A percentile compares a stretch with the other conserved stretches of the same genome.
Evolutionary conservation across 2,329 filamentous ascomycete genomes (phyloP).

Genomic region (Fusarium palustre): DNA sequence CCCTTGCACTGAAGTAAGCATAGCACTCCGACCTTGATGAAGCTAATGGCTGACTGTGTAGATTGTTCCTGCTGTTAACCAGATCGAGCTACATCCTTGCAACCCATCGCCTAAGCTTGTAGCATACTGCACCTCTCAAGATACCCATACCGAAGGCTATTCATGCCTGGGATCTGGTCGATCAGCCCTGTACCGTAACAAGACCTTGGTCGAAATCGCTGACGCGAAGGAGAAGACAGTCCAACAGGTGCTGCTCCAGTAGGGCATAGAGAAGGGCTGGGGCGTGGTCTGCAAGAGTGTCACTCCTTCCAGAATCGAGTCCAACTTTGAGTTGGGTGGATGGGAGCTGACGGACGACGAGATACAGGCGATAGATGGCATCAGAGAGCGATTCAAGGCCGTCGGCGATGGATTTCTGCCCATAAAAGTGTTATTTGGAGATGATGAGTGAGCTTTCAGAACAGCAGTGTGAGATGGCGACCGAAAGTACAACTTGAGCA

Average conservation of each 20-base stretch:
- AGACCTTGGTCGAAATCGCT: constrained; percentile 71
- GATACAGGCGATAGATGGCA: constrained; percentile 72
- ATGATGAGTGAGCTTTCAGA: constrained; percentile 72
- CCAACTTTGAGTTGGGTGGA: constrained; percentile 80
- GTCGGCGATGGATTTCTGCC: constrained; percentile 81
- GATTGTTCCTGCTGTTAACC: constrained; percentile 77
- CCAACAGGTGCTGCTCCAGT: constrained; percentile 82
- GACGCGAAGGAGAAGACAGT: constrained; percentile 74
- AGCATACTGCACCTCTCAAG: constrained; percentile 76
- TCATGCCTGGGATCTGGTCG: constrained; percentile 78
- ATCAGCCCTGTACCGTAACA: constrained; percentile 76
- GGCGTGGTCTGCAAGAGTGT: constrained; percentile 89
- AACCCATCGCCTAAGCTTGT: constrained; percentile 84
- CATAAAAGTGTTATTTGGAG: constrained; percentile 83
- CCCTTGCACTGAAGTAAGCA: constrained; percentile 67
- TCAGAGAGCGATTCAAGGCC: constrained; percentile 84
- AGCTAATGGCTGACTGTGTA: constrained; percentile 42
- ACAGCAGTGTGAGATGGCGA: neutral
- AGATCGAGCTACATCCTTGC: constrained; percentile 84
- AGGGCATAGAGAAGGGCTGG: constrained; percentile 84
- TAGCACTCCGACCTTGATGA: neutral
- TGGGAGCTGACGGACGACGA: constrained; percentile 81
- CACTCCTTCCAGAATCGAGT: constrained; percentile 77
- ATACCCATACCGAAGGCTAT: constrained; percentile 80
- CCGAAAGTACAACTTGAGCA: neutral